Evolutionary conservation across 495 filamentous ascomycete species (phyloP).

Genomic region (Penicillium psychrofluorescens): DNA sequence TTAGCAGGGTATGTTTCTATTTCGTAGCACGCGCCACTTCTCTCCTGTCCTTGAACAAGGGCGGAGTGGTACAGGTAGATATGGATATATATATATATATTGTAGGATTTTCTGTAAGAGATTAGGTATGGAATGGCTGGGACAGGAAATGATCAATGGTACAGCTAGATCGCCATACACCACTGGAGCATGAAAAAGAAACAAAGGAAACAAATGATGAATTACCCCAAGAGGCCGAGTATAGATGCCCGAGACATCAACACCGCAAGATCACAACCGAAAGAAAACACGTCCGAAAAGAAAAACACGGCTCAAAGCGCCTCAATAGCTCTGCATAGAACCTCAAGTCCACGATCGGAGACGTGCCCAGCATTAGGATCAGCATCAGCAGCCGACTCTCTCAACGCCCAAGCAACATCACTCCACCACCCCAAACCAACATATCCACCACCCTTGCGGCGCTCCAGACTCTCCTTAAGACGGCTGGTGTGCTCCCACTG

Average conservation of each 20-base stretch:
- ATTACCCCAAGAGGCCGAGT: too few relatives aligned
- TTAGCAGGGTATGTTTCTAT: too few relatives aligned
- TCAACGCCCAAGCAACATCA: constrained; percentile 79
- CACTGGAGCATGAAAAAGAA: too few relatives aligned
- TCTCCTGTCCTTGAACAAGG: too few relatives aligned
- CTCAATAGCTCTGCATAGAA: constrained; percentile 71
- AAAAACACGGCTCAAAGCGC: constrained; percentile 45
- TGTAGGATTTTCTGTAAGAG: too few relatives aligned
- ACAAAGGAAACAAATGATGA: too few relatives aligned
- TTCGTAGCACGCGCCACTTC: too few relatives aligned
- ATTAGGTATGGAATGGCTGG: too few relatives aligned
- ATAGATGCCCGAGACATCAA: neutral
- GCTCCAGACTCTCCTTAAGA: constrained; percentile 81
- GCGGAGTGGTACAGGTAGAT: too few relatives aligned
- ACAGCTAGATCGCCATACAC: too few relatives aligned
- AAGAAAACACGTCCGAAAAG: neutral
- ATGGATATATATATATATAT: too few relatives aligned
- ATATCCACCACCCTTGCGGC: constrained; percentile 64
- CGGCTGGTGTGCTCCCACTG: constrained; percentile 94
- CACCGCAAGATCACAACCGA: neutral
- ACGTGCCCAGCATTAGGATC: constrained; percentile 33
- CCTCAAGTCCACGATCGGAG: constrained; percentile 52
- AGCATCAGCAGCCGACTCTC: constrained; percentile 40
- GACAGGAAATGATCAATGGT: too few relatives aligned
- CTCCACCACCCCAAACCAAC: constrained; percentile 85